Base-by-base conservation (phyloP, 345 rosid species). In the Bretschneidera sinensis region DNA sequence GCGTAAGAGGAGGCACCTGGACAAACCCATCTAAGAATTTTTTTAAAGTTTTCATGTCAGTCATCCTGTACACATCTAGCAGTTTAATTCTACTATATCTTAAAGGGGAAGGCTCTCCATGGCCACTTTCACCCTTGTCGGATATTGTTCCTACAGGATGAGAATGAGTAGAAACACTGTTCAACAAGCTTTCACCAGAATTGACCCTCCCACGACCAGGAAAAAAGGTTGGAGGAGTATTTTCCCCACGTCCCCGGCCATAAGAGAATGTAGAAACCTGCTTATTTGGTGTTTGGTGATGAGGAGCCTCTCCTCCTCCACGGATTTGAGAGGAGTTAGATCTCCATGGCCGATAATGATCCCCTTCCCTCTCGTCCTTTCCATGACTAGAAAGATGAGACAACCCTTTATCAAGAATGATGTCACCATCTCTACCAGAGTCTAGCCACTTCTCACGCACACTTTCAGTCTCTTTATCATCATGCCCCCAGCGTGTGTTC, bases 401-500 rank as follows among this genome's bases (percentile, higher is more conserved):
- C 58, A 75, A 71, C 34, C 78, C 95, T 62, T 82, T 87, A 20
- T 85, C 90, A 69, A 71, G 74, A 65, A 71, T 28, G n/a, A 66
- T 33, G 24, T 94, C 95, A 71, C 86, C 82, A 64, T 85, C 91
- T 79, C 69, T 88, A 15, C 86, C 78, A 75, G 85, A 58, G 47
- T 85, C 94, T 33, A 59, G 56, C 84, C 79, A 75, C 78, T 76
- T 86, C 19, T 83, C 90, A 48, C 74, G 91, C 14, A 59, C 63
- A 57, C 69, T 79, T 52, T 86, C 92, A 39, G 63, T 53, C 51
- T 72, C 95, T 70, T 82, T 94, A 45, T 82, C 82, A 55, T 81
- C 95, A 73, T 95, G 97, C 0, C 99, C 97, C 95, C 99, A 94
- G 63, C 96, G 92, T 35, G 96, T 76, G 78, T 86, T 94, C 97